These are phyloP conservation scores for Excoecaria cochinchinensis DNA, from an alignment of 345 rosid genomes.

Conservation along the genomic window DNA sequence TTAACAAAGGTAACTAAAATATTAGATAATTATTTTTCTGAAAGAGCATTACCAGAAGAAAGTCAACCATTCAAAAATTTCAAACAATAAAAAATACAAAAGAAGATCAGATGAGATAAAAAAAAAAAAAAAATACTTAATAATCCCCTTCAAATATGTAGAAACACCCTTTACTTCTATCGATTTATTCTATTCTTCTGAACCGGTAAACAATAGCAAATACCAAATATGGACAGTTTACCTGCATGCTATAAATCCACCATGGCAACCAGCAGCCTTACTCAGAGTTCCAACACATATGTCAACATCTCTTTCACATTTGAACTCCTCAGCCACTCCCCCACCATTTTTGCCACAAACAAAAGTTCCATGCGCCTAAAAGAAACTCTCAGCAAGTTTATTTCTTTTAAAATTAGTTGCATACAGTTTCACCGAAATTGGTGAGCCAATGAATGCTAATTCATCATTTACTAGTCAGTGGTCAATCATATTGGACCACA, in stretches of 20 bases:
- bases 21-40: neutral
- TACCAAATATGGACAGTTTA: too few relatives aligned
- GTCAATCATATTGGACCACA: neutral
- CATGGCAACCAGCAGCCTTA: too few relatives aligned
- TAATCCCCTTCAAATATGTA: too few relatives aligned
- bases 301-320: constrained; percentile 82
- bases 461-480: neutral
- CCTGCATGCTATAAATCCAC: too few relatives aligned
- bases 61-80: too few relatives aligned
- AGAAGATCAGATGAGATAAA: too few relatives aligned
- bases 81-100: too few relatives aligned
- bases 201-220: too few relatives aligned
- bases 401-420: neutral
- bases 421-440: neutral
- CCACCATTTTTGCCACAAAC: constrained; percentile 91
- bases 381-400: constrained; percentile 18
- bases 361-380: constrained; percentile 96
- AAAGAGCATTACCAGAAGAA: neutral
- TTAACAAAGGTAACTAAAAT: too few relatives aligned
- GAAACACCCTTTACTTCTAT: too few relatives aligned
- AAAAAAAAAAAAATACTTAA: too few relatives aligned
- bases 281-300: constrained; percentile 66
- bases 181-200: too few relatives aligned
- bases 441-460: neutral
- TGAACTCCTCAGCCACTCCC: constrained; percentile 84